Evolutionary conservation across 192 early-diverging fungal species (phyloP), one percentile per base, ranked within the genome.

Genomic region (Diversispora epigaea): DNA sequence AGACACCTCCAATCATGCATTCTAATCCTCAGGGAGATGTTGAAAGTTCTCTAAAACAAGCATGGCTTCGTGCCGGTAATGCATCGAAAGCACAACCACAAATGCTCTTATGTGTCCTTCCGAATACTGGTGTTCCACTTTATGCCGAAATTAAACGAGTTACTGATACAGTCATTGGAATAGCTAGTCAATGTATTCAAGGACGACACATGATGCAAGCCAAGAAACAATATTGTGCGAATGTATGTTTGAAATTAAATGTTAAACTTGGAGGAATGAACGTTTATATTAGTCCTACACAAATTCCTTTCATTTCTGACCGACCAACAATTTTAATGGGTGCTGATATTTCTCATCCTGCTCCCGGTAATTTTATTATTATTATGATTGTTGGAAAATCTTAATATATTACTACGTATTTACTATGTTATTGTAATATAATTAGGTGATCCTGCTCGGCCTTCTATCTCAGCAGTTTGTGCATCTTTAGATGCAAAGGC

Each of bases 201-300:
- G 84, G 88, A 17, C 93, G 89, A 79, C 89, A 96, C 71, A 85
- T 93, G 77, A 85, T 85, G 77, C 77, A 83, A 22, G 84, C 92
- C 21, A 95, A 91, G 79, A 78, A 89, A 50, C 95, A 97, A 83
- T 98, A 98, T 85, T 96, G 93, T 74, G 96, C 96, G 15, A 98
- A 98, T 71, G 90, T 98, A 15, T 94, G 91, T 71, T 82, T 98
- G 32, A 98, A 98, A 85, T 88, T 97, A 68, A 98, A 98, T 81
- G 87, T 92, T 43, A 96, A 98, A 84, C 87, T 98, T 7, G 94
- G 95, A 63, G 95, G 95, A 55, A 91, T 90, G 84, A 96, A 96
- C 82, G 84, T 88, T 40, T 89, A 84, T 73, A 79, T 98, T 50
- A 78, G 67, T 0, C 80, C 81, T 39, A 49, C 77, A 9, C 84